Evolutionary conservation across 371 early-diverging fungal species (phyloP), one percentile per base, ranked within the genome.

Genomic region (Amoeboaphelidium protococcarum): DNA sequence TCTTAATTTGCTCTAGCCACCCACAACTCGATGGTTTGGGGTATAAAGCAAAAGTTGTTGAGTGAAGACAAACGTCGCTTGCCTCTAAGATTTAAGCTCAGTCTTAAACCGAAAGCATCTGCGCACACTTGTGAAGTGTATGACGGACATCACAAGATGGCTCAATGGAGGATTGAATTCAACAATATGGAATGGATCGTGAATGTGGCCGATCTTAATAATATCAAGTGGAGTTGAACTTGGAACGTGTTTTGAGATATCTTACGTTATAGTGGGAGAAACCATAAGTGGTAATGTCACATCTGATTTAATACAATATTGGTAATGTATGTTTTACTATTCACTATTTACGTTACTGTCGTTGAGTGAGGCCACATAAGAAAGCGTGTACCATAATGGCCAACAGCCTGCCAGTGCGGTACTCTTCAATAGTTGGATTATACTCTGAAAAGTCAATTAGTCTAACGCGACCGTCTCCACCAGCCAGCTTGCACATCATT

Each of bases 301-400:
- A n/a, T n/a, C n/a, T n/a, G n/a, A n/a, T n/a, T n/a, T n/a, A n/a
- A n/a, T n/a, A n/a, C n/a, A n/a, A n/a, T n/a, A n/a, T n/a, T n/a
- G n/a, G n/a, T n/a, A n/a, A n/a, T n/a, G n/a, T n/a, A n/a, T n/a
- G n/a, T n/a, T n/a, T n/a, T n/a, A n/a, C n/a, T n/a, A n/a, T n/a
- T n/a, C n/a, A n/a, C n/a, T n/a, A n/a, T n/a, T n/a, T n/a, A n/a
- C n/a, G n/a, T n/a, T n/a, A n/a, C n/a, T n/a, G n/a, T n/a, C n/a
- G n/a, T n/a, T n/a, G n/a, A n/a, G n/a, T n/a, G n/a, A n/a, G n/a
- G n/a, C n/a, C n/a, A n/a, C n/a, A n/a, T n/a, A n/a, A 25, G 41
- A 50, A 50, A 24, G 26, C n/a, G 12, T 50, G 40, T 4, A 50
- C 23, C 50, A 50, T 50, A 16, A 49, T 4, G 12, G 50, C 50